Percentiles rank a stretch among this genome's conserved stretches.
Conservation (phyloP, 2,329 filamentous ascomycete species). For the Arthrinium puccinioides region DNA sequence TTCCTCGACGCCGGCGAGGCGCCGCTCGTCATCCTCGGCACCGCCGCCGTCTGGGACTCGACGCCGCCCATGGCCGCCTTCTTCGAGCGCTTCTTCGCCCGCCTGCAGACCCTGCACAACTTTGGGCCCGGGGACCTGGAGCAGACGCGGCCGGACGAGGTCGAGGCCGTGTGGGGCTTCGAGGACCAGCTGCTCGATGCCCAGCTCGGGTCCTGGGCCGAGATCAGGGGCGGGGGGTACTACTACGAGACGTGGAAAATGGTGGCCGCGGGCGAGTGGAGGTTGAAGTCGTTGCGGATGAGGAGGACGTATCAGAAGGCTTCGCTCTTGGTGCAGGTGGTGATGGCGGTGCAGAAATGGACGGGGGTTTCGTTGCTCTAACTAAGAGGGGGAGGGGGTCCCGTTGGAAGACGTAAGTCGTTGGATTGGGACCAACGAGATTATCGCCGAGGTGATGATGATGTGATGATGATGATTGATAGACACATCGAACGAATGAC, state of each 20-base stretch:
- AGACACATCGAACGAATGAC: not conserved
- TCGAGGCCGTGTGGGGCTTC: slow-evolving; percentile 15
- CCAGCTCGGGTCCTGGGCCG: slow-evolving; percentile 9
- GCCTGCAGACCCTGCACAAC: slow-evolving; percentile 15
- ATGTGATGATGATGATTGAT: not conserved
- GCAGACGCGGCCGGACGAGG: slow-evolving; percentile 14
- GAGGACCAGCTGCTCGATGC: slow-evolving; percentile 13
- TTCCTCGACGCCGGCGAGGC: slow-evolving; percentile 9
- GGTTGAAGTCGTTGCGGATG: slow-evolving; percentile 13
- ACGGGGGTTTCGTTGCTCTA: slow-evolving; percentile 3
- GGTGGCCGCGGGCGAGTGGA: slow-evolving; percentile 15
- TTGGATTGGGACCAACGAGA: too few relatives aligned
- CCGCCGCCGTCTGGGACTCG: slow-evolving; percentile 5
- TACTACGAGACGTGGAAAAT: slow-evolving; percentile 16
- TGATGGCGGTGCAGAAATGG: slow-evolving; percentile 1
- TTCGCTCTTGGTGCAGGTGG: slow-evolving; percentile 1
- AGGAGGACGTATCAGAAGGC: slow-evolving; percentile 14
- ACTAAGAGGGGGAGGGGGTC: not conserved
- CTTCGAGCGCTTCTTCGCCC: slow-evolving; percentile 12
- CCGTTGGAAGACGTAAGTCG: too few relatives aligned
- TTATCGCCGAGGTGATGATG: too few relatives aligned
- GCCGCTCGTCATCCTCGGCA: slow-evolving; percentile 1
- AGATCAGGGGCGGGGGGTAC: slow-evolving; percentile 15
- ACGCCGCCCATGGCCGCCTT: slow-evolving; percentile 9
- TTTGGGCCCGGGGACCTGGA: slow-evolving; percentile 17